These are phyloP conservation scores for Paramarasmius palmivorus DNA, from an alignment of 1,284 basidiomycete genomes.

Conservation along the genomic window DNA sequence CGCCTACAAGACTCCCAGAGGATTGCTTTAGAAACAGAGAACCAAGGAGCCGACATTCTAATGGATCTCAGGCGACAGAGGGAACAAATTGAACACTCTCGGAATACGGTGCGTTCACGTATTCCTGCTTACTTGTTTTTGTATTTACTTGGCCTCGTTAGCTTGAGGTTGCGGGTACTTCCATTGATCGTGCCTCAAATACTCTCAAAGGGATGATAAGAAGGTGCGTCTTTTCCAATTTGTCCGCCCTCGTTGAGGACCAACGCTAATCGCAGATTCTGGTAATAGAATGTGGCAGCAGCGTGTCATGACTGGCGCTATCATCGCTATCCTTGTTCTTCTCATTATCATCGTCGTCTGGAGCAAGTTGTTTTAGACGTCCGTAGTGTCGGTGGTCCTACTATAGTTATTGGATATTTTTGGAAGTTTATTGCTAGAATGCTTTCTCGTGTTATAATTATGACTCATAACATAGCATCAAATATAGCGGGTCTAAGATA, in stretches of 20 bases:
- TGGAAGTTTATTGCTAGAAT: constrained; percentile 8
- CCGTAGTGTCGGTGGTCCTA: too few species aligned
- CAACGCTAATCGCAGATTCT: constrained; percentile 37
- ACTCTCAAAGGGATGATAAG: constrained; percentile 79
- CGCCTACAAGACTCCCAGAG: constrained; percentile 90
- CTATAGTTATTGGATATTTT: constrained; percentile 11
- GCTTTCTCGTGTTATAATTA: too few species aligned
- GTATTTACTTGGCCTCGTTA: constrained; percentile 25
- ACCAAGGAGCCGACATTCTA: constrained; percentile 92
- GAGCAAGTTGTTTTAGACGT: constrained; percentile 59
- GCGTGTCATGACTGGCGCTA: constrained; percentile 68
- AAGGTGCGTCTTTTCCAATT: constrained; percentile 45
- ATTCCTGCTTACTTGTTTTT: too few species aligned
- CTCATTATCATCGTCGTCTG: constrained; percentile 73
- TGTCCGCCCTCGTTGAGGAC: constrained; percentile 9
- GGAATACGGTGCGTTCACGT: constrained; percentile 78
- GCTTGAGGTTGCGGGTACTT: constrained; percentile 70
- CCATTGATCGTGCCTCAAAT: constrained; percentile 72
- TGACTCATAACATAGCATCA: too few species aligned
- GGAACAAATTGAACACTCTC: constrained; percentile 93
- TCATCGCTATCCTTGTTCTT: constrained; percentile 67
- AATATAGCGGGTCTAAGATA: too few species aligned
- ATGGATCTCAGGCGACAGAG: constrained; percentile 84
- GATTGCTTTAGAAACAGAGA: constrained; percentile 95
- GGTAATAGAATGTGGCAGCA: constrained; percentile 78